phyloP scores from a whole-genome alignment of 129 eudicot genomes.

The Tagetes erecta region DNA sequence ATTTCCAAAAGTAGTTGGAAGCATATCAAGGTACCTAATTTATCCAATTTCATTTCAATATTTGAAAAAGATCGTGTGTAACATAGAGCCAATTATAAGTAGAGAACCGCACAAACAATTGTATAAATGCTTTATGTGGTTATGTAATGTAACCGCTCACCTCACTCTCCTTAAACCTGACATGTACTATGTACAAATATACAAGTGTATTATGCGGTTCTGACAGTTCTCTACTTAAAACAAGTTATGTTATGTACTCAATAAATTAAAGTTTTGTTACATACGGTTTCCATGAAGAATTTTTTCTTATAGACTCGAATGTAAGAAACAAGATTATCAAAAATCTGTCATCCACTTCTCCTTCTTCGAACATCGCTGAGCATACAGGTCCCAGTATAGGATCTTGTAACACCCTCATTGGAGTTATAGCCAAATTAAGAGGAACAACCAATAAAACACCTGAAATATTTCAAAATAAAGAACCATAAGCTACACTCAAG shows the following conservation, averaged over 20 bases:
- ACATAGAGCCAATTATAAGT: too few species aligned
- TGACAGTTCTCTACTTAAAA: too few species aligned
- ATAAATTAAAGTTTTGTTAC: slow-evolving; percentile 24
- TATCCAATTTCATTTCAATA: neutral
- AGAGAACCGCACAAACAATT: too few species aligned
- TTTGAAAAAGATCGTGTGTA: neutral
- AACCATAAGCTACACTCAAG: neutral
- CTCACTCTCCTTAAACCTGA: too few species aligned
- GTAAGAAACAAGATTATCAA: slow-evolving; percentile 72
- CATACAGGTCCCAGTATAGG: slow-evolving; percentile 90
- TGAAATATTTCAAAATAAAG: slow-evolving; percentile 26
- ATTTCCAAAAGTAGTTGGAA: slow-evolving; percentile 76
- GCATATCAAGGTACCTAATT: slow-evolving; percentile 78
- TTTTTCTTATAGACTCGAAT: slow-evolving; percentile 71
- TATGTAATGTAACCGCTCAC: too few species aligned
- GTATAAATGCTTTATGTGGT: too few species aligned
- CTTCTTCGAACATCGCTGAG: slow-evolving; percentile 78
- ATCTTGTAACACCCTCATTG: slow-evolving; percentile 94
- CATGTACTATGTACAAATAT: too few species aligned
- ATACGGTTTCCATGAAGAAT: slow-evolving; percentile 96
- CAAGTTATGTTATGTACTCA: neutral
- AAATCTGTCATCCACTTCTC: slow-evolving; percentile 89
- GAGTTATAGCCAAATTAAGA: slow-evolving; percentile 90
- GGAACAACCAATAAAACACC: slow-evolving; percentile 88
- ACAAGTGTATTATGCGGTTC: too few species aligned